These are phyloP conservation scores for Dendrostoma leiphaemia DNA, from an alignment of 2,329 filamentous ascomycete species.

Conservation along the genomic window DNA sequence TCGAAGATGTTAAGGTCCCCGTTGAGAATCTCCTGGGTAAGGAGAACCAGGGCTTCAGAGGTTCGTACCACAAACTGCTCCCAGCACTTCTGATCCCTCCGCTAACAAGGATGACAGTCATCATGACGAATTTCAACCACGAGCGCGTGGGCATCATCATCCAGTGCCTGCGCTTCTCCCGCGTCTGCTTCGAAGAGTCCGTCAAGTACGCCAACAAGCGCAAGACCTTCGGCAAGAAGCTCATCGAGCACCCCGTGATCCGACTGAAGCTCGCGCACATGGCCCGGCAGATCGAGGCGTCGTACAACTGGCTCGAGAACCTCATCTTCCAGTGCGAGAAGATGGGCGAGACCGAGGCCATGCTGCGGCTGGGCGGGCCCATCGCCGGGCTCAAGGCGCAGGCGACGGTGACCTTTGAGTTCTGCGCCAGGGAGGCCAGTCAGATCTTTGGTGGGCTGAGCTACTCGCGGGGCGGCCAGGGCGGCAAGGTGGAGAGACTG, in stretches of 20 bases:
- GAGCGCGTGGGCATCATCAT: constrained; percentile 99
- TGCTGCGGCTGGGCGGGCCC: constrained; percentile 90
- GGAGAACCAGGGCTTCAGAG: constrained; percentile 95
- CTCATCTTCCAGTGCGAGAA: constrained; percentile 88
- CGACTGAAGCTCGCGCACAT: constrained; percentile 97
- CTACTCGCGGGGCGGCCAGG: constrained; percentile 91
- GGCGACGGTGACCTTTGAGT: constrained; percentile 91
- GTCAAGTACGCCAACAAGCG: constrained; percentile 98
- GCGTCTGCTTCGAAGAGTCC: constrained; percentile 95
- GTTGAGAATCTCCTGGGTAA: constrained; percentile 99
- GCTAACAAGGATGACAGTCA: constrained; percentile 51
- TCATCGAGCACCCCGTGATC: constrained; percentile 96
- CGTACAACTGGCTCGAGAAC: constrained; percentile 96
- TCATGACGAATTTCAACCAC: constrained; percentile 99
- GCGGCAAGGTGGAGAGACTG: constrained; percentile 89
- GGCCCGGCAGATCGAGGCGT: constrained; percentile 95
- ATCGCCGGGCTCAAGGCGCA: constrained; percentile 95
- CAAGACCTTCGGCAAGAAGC: constrained; percentile 91
- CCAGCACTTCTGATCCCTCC: neutral
- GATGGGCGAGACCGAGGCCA: constrained; percentile 94
- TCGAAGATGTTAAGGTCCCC: constrained; percentile 98
- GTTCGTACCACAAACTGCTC: constrained; percentile 33
- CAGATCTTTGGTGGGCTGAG: constrained; percentile 96
- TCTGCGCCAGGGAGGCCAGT: constrained; percentile 91
- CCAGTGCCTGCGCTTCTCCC: constrained; percentile 91